A percentile compares a stretch with the other conserved stretches of the same genome.
Evolutionary conservation across 2,329 filamentous ascomycete species (phyloP).

Genomic region (Fusarium tuaranense): DNA sequence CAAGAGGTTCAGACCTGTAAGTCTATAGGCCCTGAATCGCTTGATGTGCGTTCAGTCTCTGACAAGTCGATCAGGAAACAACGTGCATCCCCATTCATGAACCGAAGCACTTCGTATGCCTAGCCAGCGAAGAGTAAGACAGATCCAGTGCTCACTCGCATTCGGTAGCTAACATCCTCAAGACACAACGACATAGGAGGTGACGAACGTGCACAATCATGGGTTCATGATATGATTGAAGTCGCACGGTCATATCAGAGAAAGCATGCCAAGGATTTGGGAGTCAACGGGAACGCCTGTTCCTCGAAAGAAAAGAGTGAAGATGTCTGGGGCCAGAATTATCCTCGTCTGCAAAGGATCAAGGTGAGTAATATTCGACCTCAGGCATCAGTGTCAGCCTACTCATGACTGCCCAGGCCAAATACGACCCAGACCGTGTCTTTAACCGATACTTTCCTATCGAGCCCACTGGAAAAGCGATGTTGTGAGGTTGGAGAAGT

Average conservation of each 20-base stretch:
- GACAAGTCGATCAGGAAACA: neutral
- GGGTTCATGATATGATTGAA: neutral
- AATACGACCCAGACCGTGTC: neutral
- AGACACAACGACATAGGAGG: neutral
- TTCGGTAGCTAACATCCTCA: neutral
- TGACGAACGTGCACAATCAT: neutral
- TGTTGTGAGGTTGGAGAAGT: neutral
- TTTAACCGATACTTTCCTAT: neutral
- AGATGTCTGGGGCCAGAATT: neutral
- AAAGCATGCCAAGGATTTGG: neutral
- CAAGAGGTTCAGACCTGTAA: neutral
- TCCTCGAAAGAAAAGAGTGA: neutral
- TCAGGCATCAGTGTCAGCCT: neutral
- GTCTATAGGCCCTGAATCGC: neutral
- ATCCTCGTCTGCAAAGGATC: neutral
- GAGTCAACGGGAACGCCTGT: neutral
- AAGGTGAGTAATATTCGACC: fast-evolving
- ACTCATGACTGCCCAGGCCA: neutral
- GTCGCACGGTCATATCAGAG: neutral
- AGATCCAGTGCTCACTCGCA: neutral
- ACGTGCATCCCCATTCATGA: neutral
- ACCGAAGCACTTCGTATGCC: neutral
- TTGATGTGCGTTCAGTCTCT: neutral
- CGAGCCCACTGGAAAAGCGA: neutral
- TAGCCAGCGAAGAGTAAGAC: neutral